Conservation (phyloP, 345 rosid species). For the Ailanthus altissimus region DNA sequence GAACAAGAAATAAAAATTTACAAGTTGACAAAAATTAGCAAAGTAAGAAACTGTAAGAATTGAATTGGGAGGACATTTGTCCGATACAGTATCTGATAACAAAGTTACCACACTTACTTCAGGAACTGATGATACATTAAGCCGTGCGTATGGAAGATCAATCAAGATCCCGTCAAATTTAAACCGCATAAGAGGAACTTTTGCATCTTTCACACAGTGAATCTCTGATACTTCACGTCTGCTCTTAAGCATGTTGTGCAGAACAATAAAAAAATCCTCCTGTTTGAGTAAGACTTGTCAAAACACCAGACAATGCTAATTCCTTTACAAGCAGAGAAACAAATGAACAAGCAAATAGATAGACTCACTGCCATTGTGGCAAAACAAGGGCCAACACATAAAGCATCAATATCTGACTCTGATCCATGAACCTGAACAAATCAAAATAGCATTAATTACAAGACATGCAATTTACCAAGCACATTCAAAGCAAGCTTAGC, state of each 20-base stretch:
- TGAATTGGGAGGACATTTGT: neutral
- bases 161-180: constrained; percentile 57
- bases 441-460: neutral
- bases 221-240: constrained; percentile 43
- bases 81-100: neutral
- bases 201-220: constrained; percentile 49
- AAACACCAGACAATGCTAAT: neutral
- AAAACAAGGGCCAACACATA: constrained; percentile 59
- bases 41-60: neutral
- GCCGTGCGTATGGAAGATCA: constrained; percentile 61
- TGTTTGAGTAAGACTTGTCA: constrained; percentile 19
- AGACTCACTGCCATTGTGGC: constrained; percentile 51
- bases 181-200: constrained; percentile 56
- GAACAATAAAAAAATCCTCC: constrained; percentile 59
- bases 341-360: neutral
- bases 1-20: neutral
- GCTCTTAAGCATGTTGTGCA: constrained; percentile 47
- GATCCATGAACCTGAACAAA: constrained; percentile 52
- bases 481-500: neutral
- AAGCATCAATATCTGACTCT: constrained; percentile 60
- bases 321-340: neutral
- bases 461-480: neutral
- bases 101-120: constrained; percentile 36
- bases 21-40: neutral
- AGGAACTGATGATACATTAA: constrained; percentile 42